Evolutionary conservation across 192 early-diverging fungal species (phyloP), one percentile per base, ranked within the genome.

Genomic region (Coemansia sp.): DNA sequence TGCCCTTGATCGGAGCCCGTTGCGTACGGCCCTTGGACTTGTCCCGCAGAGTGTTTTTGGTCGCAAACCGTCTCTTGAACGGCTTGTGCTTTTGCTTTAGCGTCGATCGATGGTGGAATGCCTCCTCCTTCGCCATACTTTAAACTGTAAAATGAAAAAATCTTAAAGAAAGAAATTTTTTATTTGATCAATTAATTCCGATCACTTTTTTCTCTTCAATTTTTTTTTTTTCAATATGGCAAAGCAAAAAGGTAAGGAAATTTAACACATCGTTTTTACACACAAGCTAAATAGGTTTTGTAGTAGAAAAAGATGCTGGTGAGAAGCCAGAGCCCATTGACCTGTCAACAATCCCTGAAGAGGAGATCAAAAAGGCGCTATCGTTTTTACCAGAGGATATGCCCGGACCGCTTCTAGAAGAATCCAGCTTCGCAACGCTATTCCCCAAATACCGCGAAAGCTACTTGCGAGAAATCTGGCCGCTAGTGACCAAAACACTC

Each of bases 381-480:
- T 81, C 86, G 52, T 96, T 95, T 72, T 86, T 84, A 40, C 70
- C 82, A 1, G 92, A 91, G 46, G 86, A 91, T 53, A 81, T 83
- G 63, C 51, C 76, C 1, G 58, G 68, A 15, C 81, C 90, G 15
- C 88, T 99, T 44, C 81, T 88, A 26, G 96, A 99, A 65, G 96
- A 97, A 67, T 94, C 91, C 8, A 91, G 90, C 4, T 99, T 99
- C 79, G 94, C 95, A 9, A 95, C 93, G 6, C 69, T 99, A 68
- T 99, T 99, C 56, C 96, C 96, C 23, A 97, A 97, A 80, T 99
- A 99, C 81, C 84, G 94, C 57, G 94, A 99, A 81, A 81, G 84
- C 57, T 99, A 97, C 62, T 67, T 99, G 53, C 85, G 81, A 53
- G 91, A 96, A 69, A 79, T 90, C 10, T 97, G 95, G 95, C 88